Evolutionary conservation across 2,329 filamentous ascomycete species (phyloP).

Genomic region (Paraphoma chrysanthemicola): DNA sequence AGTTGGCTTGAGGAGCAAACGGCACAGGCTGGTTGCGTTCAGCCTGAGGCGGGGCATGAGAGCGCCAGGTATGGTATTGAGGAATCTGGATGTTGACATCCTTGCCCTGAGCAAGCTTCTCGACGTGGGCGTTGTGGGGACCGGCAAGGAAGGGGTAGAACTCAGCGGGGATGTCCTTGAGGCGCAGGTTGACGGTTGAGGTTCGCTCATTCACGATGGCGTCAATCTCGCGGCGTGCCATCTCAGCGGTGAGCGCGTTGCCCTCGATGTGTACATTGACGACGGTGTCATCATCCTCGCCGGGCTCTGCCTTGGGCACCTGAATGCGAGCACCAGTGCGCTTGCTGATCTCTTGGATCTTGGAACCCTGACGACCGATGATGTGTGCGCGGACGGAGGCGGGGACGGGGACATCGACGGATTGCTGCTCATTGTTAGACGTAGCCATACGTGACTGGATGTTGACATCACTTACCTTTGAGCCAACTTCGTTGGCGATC

Average conservation of each 20-base stretch:
- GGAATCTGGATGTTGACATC: constrained; percentile 85
- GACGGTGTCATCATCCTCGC: constrained; percentile 77
- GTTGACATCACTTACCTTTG: constrained; percentile 66
- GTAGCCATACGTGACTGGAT: not conserved
- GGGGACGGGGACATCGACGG: constrained; percentile 79
- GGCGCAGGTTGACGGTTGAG: constrained; percentile 78
- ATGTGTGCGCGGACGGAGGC: constrained; percentile 85
- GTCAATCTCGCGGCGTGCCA: constrained; percentile 82
- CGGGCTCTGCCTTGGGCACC: constrained; percentile 81
- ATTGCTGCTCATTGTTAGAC: constrained; percentile 57
- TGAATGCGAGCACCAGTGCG: constrained; percentile 90
- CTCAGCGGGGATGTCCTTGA: constrained; percentile 85
- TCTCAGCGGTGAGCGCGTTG: constrained; percentile 84
- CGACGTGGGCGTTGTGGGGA: constrained; percentile 71
- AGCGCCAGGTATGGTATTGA: constrained; percentile 75
- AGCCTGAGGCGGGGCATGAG: constrained; percentile 71
- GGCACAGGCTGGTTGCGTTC: constrained; percentile 69
- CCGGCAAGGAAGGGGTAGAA: constrained; percentile 96
- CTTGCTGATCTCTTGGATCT: constrained; percentile 88
- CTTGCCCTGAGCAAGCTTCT: constrained; percentile 73
- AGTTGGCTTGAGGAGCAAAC: constrained; percentile 75
- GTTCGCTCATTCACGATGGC: constrained; percentile 87
- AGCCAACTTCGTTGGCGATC: constrained; percentile 84
- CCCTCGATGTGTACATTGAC: constrained; percentile 91
- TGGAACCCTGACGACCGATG: constrained; percentile 89